Conservation (phyloP, 2,329 filamentous ascomycete genomes). For the Clonostachys byssicola region DNA sequence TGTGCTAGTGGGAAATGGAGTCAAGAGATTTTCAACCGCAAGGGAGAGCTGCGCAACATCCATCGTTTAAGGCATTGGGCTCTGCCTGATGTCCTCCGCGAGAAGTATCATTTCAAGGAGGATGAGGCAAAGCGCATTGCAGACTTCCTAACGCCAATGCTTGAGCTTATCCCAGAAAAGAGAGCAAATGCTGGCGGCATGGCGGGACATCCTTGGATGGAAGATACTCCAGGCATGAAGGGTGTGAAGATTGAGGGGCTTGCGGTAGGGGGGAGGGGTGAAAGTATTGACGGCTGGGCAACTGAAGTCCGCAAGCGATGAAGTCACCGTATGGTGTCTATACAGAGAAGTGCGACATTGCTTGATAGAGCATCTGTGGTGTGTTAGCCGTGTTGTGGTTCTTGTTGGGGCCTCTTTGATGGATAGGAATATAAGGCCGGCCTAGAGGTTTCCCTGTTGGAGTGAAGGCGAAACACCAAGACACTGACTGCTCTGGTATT, state of each 20-base stretch:
- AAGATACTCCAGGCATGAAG: conserved; percentile 87
- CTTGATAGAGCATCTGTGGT: no score
- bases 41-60: conserved; percentile 95
- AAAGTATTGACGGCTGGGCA: conserved; percentile 93
- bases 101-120: conserved; percentile 94
- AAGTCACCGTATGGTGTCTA: conserved; percentile 6
- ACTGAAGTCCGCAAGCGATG: conserved; percentile 81
- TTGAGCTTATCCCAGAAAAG: conserved; percentile 83
- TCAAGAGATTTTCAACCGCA: conserved; percentile 97
- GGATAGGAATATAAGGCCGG: no score
- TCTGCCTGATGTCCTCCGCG: conserved; percentile 82
- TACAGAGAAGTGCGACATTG: no score
- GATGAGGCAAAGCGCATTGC: conserved; percentile 74
- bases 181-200: conserved; percentile 95
- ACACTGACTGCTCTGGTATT: no score
- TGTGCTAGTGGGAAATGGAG: conserved; percentile 95
- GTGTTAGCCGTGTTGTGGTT: no score
- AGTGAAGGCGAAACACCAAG: no score
- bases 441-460: no score
- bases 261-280: conserved; percentile 75
- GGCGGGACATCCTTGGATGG: conserved; percentile 79
- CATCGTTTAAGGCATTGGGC: conserved; percentile 96
- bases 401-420: no score
- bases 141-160: conserved; percentile 84
- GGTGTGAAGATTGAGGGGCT: conserved; percentile 68